Evolutionary conservation across 139 green algal genomes (phyloP).

Genomic region (Marvania coccoides): DNA sequence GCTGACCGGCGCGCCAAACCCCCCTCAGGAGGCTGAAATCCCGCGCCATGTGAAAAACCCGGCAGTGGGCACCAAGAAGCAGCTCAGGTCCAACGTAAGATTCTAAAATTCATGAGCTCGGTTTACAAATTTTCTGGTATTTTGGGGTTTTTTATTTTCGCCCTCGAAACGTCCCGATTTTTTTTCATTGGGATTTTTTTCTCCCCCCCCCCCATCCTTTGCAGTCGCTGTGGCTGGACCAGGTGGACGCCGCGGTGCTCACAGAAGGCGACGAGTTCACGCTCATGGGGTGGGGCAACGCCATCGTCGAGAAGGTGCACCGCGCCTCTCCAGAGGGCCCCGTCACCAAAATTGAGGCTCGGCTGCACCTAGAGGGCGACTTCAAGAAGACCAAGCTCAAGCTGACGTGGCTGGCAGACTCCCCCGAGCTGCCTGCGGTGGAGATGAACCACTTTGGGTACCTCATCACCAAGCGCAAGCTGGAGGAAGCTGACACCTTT

Average conservation of each 20-base stretch:
- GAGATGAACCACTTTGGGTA: conserved; percentile 79
- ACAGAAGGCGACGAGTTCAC: conserved; percentile 87
- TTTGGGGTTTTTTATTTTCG: not conserved
- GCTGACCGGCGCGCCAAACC: conserved; percentile 44
- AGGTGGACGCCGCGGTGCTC: conserved; percentile 72
- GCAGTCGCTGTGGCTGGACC: conserved; percentile 71
- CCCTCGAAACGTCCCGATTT: too few species aligned
- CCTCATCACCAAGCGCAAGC: conserved; percentile 93
- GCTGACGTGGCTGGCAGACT: conserved; percentile 89
- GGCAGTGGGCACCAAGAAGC: conserved; percentile 66
- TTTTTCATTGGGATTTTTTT: too few species aligned
- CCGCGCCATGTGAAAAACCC: conserved; percentile 90
- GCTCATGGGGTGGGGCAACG: conserved; percentile 98
- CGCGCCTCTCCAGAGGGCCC: not conserved
- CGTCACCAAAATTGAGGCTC: conserved; percentile 13
- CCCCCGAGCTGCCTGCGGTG: conserved; percentile 33
- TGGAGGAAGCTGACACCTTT: conserved; percentile 90
- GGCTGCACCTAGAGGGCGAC: conserved; percentile 81
- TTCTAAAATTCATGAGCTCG: not conserved
- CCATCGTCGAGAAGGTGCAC: conserved; percentile 54
- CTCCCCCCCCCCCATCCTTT: not conserved
- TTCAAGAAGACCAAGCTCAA: conserved; percentile 96
- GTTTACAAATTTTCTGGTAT: too few species aligned
- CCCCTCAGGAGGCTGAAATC: conserved; percentile 47
- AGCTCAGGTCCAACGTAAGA: conserved; percentile 25